Percentiles rank a stretch among this genome's conserved stretches.
Conservation (phyloP, 257 asterid species). For the Plectranthus barbatus region DNA sequence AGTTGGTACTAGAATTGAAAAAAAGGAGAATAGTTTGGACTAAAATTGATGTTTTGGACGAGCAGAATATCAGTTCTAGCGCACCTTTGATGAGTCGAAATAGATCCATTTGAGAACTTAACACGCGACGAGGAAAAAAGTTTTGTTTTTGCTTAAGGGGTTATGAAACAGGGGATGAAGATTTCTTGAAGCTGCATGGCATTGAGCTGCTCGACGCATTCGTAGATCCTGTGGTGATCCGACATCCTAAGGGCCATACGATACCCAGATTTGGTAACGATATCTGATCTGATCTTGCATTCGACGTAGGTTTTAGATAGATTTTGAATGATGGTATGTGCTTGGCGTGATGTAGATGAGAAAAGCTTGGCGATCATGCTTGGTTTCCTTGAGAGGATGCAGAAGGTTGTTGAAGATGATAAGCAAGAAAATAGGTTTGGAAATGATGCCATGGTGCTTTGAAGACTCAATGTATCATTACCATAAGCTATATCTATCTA, state of each 20-base stretch:
- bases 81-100: too few species aligned
- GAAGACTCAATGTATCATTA: not conserved
- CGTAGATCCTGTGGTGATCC: conserved; percentile 58
- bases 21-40: too few species aligned
- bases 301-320: not conserved
- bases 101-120: too few species aligned
- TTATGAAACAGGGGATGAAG: conserved; percentile 59
- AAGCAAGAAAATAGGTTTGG: conserved; percentile 11
- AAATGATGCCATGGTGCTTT: not conserved
- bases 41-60: too few species aligned
- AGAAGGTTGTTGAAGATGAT: conserved; percentile 25
- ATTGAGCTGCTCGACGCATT: conserved; percentile 47
- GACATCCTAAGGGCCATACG: conserved; percentile 79
- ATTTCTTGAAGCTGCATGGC: conserved; percentile 54
- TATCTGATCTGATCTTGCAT: not conserved
- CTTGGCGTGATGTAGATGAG: conserved; percentile 34
- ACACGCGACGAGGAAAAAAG: too few species aligned
- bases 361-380: conserved; percentile 42
- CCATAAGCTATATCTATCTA: too few species aligned
- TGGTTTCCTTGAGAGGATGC: conserved; percentile 46
- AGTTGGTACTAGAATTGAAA: too few species aligned
- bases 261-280: conserved; percentile 75
- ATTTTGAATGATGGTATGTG: not conserved
- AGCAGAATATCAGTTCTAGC: too few species aligned
- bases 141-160: not conserved